Base-by-base conservation (phyloP, 495 filamentous ascomycete genomes). In the Viridothelium virens region DNA sequence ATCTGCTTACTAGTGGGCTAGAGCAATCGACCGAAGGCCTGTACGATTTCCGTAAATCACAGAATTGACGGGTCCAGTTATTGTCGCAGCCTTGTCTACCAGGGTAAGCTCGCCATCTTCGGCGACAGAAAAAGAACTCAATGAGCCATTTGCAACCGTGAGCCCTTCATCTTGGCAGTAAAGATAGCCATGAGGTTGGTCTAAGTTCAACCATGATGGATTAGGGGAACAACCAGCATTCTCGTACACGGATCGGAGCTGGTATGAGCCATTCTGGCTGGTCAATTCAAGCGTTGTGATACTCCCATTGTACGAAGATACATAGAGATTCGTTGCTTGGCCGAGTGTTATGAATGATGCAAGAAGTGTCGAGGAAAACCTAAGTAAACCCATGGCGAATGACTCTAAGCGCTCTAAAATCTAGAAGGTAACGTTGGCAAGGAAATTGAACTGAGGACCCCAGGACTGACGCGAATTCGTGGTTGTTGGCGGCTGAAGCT, bases 161-260 rank as follows among this genome's bases (percentile, higher is more conserved):
- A 71, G 68, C 11, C 70, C 76, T 64, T 78, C 76, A 63, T 77
- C 74, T 11, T 77, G 34, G 68, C 74, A 77, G 68, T 68, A 73
- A 7, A 78, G 68, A n/a, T 67, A 65, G 41, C 67, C 63, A 48
- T 64, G 66, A 33, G 68, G 37, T 11, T 65, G 25, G 64, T 76
- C 73, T 9, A 70, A 39, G 12, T 70, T 72, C 16, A 78, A 70
- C 76, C 76, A 77, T 14, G 69, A 69, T 1, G 76, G 74, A 37
- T 69, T 72, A 36, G 63, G 64, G 7, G 69, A 74, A 64, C 74
- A 76, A 3, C 69, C 66, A 1, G 50, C 61, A 56, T 64, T 70
- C 18, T 48, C 12, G 62, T 44, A 68, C 10, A 53, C 67, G 5
- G 38, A 34, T 33, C 50, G 53, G 18, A 73, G 62, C 44, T 41